Base-by-base conservation (phyloP, 108 stramenopile genomes). In the Chaetoceros tenuissimus region DNA sequence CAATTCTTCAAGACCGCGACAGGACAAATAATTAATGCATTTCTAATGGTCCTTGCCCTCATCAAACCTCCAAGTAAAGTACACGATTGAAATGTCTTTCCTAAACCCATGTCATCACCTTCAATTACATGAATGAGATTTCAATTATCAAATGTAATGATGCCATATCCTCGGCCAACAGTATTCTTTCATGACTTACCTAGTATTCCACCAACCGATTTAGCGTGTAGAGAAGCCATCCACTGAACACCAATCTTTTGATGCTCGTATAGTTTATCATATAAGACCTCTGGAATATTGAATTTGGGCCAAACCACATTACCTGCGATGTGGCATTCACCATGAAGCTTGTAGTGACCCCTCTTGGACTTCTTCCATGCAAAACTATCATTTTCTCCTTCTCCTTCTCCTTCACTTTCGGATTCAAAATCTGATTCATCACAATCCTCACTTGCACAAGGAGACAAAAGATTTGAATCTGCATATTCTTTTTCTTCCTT, bases 171-270 rank as follows among this genome's bases (percentile, higher is more conserved):
- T 8, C 21, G 45, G 48, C 21, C 20, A 19, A 2, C 21, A 85
- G 22, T 74, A 74, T 0, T 69, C 56, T 5, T 82, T 82, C 84
- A 87, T 83, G 48, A 82, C 86, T 89, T 84, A 24, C 81, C 94
- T 16, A 96, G 31, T 22, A 95, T 79, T 22, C 99, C 99, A 20
- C 99, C 99, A 48, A 87, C 82, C 3, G 72, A 62, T 28, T 74
- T 57, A 24, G 64, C 19, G 60, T 95, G 74, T 22, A 96, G 64
- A 24, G 76, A 73, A 45, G 81, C 96, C 75, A 98, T 82, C 96
- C 96, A 99, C 20, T 81, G 74, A n/a, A 97, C 77, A 18, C 92
- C 97, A 46, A 78, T 75, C 26, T 75, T 63, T 66, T 95, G 94
- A 71, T 89, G 86, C 5, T 60, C 68, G 62, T 73, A 92, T 10